Evolutionary conservation across 148 eudicot genomes (phyloP).

Genomic region (Fallopia convolvulus): DNA sequence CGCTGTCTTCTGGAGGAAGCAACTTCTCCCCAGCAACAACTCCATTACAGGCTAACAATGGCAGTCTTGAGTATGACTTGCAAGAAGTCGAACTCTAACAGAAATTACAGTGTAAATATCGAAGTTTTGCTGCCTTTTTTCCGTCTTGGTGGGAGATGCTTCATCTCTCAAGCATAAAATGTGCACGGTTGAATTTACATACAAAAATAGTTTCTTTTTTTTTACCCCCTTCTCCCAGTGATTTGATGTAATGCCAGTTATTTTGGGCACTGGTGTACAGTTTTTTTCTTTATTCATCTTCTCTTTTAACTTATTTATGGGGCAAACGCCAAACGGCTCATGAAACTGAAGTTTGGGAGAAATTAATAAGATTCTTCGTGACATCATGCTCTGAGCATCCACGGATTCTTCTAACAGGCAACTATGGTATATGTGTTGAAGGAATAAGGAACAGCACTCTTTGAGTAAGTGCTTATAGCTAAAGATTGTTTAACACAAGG

Average conservation of each 20-base stretch:
- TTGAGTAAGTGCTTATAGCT: too few species aligned
- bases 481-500: too few species aligned
- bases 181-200: background rate
- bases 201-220: background rate
- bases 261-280: constrained; percentile 9
- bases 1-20: constrained; percentile 31
- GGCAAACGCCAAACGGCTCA: background rate
- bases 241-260: background rate
- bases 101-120: constrained; percentile 24
- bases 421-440: too few species aligned
- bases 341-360: background rate
- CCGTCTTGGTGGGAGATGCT: background rate
- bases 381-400: too few species aligned
- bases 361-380: background rate
- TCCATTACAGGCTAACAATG: constrained; percentile 29
- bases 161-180: background rate
- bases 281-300: background rate
- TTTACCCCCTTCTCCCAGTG: background rate
- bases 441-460: too few species aligned
- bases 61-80: constrained; percentile 61
- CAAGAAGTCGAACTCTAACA: constrained; percentile 83
- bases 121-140: constrained; percentile 19
- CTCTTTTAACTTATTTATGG: background rate
- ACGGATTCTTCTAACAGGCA: too few species aligned
- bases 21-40: constrained; percentile 21